Conservation (phyloP, 1,284 basidiomycete species). For the Cerioporus squamosus region DNA sequence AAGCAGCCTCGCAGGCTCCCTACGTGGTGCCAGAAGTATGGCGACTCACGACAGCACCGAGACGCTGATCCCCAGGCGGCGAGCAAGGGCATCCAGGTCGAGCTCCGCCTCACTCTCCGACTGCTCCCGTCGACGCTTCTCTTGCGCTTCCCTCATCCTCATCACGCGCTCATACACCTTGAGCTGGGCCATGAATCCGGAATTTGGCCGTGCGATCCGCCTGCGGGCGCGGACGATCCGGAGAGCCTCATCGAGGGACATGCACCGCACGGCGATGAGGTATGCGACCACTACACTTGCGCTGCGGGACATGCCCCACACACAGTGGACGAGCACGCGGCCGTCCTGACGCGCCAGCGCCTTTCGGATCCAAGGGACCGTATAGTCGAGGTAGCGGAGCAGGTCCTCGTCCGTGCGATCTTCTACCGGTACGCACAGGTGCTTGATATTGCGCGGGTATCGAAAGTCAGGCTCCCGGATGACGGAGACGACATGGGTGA, state of each 20-base stretch:
- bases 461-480: slow-evolving; percentile 15
- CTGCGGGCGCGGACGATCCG: slow-evolving; percentile 26
- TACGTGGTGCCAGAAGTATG: not conserved
- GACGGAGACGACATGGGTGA: slow-evolving; percentile 36
- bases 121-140: not conserved
- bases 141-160: not conserved
- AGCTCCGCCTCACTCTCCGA: not conserved
- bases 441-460: slow-evolving; percentile 20
- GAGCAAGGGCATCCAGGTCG: slow-evolving; percentile 11
- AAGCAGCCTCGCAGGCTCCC: too few relatives aligned
- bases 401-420: slow-evolving; percentile 26
- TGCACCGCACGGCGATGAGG: slow-evolving; percentile 40
- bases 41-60: not conserved
- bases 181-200: slow-evolving; percentile 35
- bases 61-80: slow-evolving; percentile 4
- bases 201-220: slow-evolving; percentile 34
- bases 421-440: slow-evolving; percentile 33
- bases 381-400: slow-evolving; percentile 26
- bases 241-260: slow-evolving; percentile 33
- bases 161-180: slow-evolving; percentile 26
- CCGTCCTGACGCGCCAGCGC: slow-evolving; percentile 23
- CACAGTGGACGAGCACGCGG: slow-evolving; percentile 48
- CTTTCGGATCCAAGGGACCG: slow-evolving; percentile 27
- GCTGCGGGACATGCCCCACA: slow-evolving; percentile 53
- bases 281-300: slow-evolving; percentile 52